Evolutionary conservation across 805 yeast genomes (phyloP), one percentile per base, ranked within the genome.

Genomic region (Brettanomyces bruxellensis): DNA sequence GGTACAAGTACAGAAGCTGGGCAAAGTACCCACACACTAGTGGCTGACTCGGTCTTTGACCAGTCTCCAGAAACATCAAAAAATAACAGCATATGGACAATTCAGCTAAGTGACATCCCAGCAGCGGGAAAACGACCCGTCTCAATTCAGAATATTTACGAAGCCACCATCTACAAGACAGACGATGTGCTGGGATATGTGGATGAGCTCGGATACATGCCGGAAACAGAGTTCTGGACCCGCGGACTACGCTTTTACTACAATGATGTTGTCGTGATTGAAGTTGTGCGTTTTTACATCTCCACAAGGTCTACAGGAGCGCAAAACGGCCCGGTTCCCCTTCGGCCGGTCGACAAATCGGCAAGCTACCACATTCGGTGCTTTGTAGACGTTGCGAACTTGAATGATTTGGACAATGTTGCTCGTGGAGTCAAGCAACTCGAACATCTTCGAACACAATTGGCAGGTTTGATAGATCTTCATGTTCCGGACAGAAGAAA

Each of bases 371-470:
- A 81, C 50, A 67, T 87, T 4, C 81, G 79, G 59, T 80, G 83
- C 9, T 82, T 71, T 56, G 78, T 83, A n/a, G 81, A 86, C 54
- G 82, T 86, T 8, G 78, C 79, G 9, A 77, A 76, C 48, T 68
- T 85, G 18, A 84, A 90, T 3, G 95, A 87, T 62, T 72, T 89
- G 39, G 90, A 86, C 30, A 74, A 75, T 43, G 78, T 85, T 7
- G 78, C 78, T 46, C 73, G 73, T 47, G 86, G 88, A 1, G 77
- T 81, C 4, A 76, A 76, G 47, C 81, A 81, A 46, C 66, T 90
- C 51, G 66, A 79, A 41, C 68, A 65, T 41, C 65, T 88, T 37
- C 86, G 86, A 61, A 77, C 69, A 18, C 86, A 81, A 44, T 66
- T 90, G 49, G 67, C 72, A 47, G 89, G 89, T 12, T 68, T 88